These are phyloP conservation scores for Radiomyces spectabilis DNA, from an alignment of 192 early-diverging fungal species.

Conservation along the genomic window DNA sequence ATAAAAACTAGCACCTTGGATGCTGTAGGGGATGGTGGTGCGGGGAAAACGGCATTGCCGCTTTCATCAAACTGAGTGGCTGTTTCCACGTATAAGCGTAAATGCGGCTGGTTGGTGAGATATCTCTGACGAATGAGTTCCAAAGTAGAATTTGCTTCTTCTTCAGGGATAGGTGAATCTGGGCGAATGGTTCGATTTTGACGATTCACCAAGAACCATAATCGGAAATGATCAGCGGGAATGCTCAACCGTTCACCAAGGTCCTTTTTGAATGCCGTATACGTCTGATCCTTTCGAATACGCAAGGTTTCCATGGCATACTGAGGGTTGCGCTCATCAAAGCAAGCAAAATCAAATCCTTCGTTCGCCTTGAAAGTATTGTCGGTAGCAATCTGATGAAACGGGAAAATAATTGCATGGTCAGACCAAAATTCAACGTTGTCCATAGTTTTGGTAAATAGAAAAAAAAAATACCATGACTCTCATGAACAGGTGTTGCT, in stretches of 20 bases:
- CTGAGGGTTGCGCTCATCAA: slow-evolving; percentile 34
- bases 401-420: not conserved
- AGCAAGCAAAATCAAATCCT: slow-evolving; percentile 85
- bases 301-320: slow-evolving; percentile 29
- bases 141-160: slow-evolving; percentile 20
- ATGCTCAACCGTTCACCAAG: slow-evolving; percentile 40
- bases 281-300: slow-evolving; percentile 51
- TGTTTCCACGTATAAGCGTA: slow-evolving; percentile 46
- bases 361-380: slow-evolving; percentile 59
- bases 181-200: slow-evolving; percentile 89
- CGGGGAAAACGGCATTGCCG: slow-evolving; percentile 9
- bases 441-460: not conserved
- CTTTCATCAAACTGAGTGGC: slow-evolving; percentile 5
- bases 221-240: slow-evolving; percentile 48
- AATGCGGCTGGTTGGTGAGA: slow-evolving; percentile 17
- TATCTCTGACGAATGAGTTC: slow-evolving; percentile 14
- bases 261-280: slow-evolving; percentile 42
- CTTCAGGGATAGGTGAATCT: slow-evolving; percentile 56
- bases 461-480: not conserved
- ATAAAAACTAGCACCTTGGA: slow-evolving; percentile 64
- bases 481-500: not conserved
- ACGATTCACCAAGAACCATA: slow-evolving; percentile 85
- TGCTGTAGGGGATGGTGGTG: slow-evolving; percentile 4
- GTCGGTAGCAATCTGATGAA: slow-evolving; percentile 51
- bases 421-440: too few species aligned